Conservation (phyloP, 2,329 filamentous ascomycete species). For the Sphaerulina vaccinii region DNA sequence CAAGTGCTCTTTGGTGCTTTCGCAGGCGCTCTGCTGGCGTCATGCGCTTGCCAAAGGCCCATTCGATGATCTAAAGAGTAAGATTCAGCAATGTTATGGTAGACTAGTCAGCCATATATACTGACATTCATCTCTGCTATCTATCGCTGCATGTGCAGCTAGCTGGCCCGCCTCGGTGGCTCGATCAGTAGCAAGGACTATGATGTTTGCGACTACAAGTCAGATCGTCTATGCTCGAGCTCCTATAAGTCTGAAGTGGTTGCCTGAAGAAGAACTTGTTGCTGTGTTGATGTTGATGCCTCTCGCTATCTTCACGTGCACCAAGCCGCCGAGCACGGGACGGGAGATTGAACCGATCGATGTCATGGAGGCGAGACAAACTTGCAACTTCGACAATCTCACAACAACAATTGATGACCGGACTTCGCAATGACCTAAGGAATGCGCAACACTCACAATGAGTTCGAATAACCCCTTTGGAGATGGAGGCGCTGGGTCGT, state of each 20-base stretch:
- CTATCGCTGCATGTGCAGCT: background rate
- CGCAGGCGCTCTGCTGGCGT: conserved; percentile 88
- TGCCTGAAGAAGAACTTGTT: no score
- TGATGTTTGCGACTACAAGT: no score
- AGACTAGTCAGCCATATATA: background rate
- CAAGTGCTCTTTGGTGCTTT: conserved; percentile 93
- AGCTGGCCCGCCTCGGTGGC: conserved; percentile 1
- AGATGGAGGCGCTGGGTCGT: conserved; percentile 28
- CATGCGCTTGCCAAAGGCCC: conserved; percentile 99
- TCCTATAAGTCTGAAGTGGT: no score
- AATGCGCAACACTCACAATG: conserved; percentile 28
- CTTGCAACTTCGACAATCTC: conserved; percentile 1
- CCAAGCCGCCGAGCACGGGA: background rate
- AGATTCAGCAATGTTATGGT: background rate
- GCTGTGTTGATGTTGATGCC: background rate
- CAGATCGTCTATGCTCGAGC: no score
- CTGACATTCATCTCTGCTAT: conserved; percentile 58
- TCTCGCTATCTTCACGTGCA: background rate
- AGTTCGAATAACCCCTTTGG: conserved; percentile 35
- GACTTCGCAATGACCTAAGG: conserved; percentile 8
- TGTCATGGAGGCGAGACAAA: conserved; percentile 6
- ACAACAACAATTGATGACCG: background rate
- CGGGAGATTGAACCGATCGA: background rate
- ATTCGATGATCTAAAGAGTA: conserved; percentile 77
- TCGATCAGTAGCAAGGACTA: background rate